Percentiles rank a stretch among this genome's conserved stretches.
Evolutionary conservation across 768 basidiomycete species (phyloP).

Genomic region (Pleurotus citrinopileatus): DNA sequence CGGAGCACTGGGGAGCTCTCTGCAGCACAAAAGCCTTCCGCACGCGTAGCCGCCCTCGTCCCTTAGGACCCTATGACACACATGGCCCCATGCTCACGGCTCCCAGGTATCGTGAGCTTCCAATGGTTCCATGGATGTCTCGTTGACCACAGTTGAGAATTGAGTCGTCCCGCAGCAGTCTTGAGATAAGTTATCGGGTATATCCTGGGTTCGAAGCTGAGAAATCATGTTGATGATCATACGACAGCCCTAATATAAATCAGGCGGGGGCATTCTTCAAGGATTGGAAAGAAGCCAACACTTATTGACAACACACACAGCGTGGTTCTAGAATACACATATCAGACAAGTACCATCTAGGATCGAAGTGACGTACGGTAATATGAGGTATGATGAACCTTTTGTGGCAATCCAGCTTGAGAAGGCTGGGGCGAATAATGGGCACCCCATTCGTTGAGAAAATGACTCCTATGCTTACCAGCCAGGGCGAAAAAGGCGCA

Average conservation of each 20-base stretch:
- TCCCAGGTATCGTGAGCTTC: too few species aligned
- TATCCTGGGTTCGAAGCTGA: not conserved
- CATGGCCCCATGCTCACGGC: too few species aligned
- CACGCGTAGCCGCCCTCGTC: too few species aligned
- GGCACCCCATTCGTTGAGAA: not conserved
- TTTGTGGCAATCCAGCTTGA: not conserved
- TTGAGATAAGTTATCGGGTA: too few species aligned
- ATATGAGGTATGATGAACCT: not conserved
- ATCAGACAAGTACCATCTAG: not conserved
- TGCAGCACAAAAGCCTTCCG: too few species aligned
- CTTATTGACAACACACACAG: not conserved
- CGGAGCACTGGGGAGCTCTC: too few species aligned
- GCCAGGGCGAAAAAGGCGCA: not conserved
- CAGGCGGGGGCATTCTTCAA: not conserved
- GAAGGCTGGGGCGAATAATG: not conserved
- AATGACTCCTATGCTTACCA: not conserved
- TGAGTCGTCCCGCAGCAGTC: too few species aligned
- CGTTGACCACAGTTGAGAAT: too few species aligned
- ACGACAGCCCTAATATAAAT: not conserved
- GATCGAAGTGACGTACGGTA: not conserved
- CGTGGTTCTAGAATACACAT: not conserved
- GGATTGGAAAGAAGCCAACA: not conserved
- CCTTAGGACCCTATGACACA: too few species aligned
- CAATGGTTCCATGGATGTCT: too few species aligned
- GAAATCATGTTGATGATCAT: slow-evolving; percentile 4